Conservation (phyloP, 495 filamentous ascomycete genomes). For the Aspergillus panamensis region DNA sequence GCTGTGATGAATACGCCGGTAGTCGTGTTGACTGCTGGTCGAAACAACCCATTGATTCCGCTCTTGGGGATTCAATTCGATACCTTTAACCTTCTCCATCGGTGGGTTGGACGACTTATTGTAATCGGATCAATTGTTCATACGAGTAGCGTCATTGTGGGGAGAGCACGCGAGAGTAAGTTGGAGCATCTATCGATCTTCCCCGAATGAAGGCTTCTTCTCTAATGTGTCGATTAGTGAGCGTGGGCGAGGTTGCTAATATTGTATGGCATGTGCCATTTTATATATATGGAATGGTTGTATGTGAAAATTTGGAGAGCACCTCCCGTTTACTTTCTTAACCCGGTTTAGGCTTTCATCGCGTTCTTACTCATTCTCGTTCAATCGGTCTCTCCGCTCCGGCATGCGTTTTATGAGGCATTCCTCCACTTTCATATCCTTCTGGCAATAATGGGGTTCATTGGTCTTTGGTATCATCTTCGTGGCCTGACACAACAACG, state of each 20-base stretch:
- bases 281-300: conserved; percentile 36
- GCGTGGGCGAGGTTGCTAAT: conserved; percentile 27
- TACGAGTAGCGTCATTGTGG: conserved; percentile 34
- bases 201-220: neutral
- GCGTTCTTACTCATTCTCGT: conserved; percentile 48
- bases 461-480: conserved; percentile 55
- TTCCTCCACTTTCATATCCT: conserved; percentile 56
- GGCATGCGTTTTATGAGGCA: conserved; percentile 57
- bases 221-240: neutral
- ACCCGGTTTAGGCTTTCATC: conserved; percentile 31
- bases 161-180: conserved; percentile 29
- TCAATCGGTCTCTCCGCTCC: conserved; percentile 49
- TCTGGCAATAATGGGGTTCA: conserved; percentile 44
- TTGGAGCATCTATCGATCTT: neutral
- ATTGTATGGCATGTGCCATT: conserved; percentile 34
- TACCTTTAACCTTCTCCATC: conserved; percentile 46
- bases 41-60: conserved; percentile 42
- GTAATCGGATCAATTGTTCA: conserved; percentile 36
- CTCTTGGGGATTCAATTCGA: conserved; percentile 40
- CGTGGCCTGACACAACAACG: conserved; percentile 40
- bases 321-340: neutral
- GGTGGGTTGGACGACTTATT: conserved; percentile 43
- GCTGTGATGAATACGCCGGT: conserved; percentile 44
- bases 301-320: conserved; percentile 18
- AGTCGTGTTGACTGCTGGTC: conserved; percentile 38